Evolutionary conservation across 2,329 filamentous ascomycete genomes (phyloP).

Genomic region (Talaromyces sp.): DNA sequence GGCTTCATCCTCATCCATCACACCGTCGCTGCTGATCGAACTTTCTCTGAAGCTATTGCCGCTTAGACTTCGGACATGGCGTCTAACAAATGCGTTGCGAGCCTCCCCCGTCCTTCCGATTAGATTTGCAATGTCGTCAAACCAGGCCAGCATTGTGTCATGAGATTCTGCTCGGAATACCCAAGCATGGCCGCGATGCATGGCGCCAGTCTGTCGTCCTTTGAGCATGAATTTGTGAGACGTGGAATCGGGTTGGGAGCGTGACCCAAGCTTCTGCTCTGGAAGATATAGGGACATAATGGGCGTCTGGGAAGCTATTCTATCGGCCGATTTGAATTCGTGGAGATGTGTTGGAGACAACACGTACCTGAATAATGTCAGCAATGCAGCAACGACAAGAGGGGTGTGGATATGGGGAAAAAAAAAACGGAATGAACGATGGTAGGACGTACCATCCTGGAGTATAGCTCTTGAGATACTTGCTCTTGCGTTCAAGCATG

Average conservation of each 20-base stretch:
- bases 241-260: conserved; percentile 73
- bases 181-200: conserved; percentile 76
- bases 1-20: conserved; percentile 68
- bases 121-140: conserved; percentile 83
- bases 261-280: conserved; percentile 92
- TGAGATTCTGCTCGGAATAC: conserved; percentile 65
- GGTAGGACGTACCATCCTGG: conserved; percentile 73
- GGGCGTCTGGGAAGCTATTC: conserved; percentile 72
- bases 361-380: conserved; percentile 65
- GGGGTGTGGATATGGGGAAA: not conserved
- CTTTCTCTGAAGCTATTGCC: conserved; percentile 54
- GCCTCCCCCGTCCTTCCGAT: conserved; percentile 88
- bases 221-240: conserved; percentile 99
- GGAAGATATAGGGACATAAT: conserved; percentile 95
- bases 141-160: conserved; percentile 97
- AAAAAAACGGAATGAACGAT: not conserved
- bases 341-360: conserved; percentile 94
- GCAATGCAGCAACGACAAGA: not conserved
- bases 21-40: conserved; percentile 70
- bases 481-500: conserved; percentile 94
- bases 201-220: conserved; percentile 83
- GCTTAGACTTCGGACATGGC: conserved; percentile 74
- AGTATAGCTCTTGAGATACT: conserved; percentile 96
- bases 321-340: conserved; percentile 98
- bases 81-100: conserved; percentile 78